Percentiles rank a stretch among this genome's conserved stretches.
Evolutionary conservation across 2,329 filamentous ascomycete genomes (phyloP).

Genomic region (Colletotrichum somersetense): DNA sequence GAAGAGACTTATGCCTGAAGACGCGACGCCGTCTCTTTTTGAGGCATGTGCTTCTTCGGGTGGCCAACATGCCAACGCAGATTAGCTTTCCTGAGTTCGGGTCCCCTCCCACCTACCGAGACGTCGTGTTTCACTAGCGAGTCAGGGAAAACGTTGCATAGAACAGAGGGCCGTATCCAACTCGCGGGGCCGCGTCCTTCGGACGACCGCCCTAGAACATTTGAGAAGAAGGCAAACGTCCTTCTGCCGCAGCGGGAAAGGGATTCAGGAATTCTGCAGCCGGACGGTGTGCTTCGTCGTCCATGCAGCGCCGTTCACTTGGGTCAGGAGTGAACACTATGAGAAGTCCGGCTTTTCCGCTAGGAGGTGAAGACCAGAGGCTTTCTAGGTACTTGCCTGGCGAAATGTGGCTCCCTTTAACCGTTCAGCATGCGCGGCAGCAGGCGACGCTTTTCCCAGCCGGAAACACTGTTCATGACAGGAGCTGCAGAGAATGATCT

Average conservation of each 20-base stretch:
- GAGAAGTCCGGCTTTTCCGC: conserved; percentile 9
- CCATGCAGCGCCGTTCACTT: conserved; percentile 19
- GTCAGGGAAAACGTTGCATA: conserved; percentile 18
- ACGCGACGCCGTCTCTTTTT: conserved; percentile 17
- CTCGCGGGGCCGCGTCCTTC: not conserved
- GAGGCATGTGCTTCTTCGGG: conserved; percentile 16
- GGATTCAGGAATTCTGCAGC: conserved; percentile 14
- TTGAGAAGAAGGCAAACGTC: conserved; percentile 12
- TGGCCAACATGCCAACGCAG: conserved; percentile 12
- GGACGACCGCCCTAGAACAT: conserved; percentile 20
- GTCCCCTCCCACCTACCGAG: not conserved
- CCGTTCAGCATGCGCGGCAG: not conserved
- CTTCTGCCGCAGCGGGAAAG: conserved; percentile 17
- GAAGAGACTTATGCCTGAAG: not conserved
- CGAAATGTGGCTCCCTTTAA: conserved; percentile 6
- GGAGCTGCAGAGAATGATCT: not conserved
- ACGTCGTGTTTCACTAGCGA: conserved; percentile 38
- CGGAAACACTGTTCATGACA: not conserved
- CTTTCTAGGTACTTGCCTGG: not conserved
- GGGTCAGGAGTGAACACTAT: conserved; percentile 15
- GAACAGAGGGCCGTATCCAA: conserved; percentile 8
- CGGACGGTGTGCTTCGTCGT: conserved; percentile 32
- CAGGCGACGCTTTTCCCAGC: conserved; percentile 13
- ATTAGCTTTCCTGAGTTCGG: conserved; percentile 32
- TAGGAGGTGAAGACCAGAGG: conserved; percentile 20